Conservation (phyloP, 2,329 filamentous ascomycete species). For the Fusarium chuoi region DNA sequence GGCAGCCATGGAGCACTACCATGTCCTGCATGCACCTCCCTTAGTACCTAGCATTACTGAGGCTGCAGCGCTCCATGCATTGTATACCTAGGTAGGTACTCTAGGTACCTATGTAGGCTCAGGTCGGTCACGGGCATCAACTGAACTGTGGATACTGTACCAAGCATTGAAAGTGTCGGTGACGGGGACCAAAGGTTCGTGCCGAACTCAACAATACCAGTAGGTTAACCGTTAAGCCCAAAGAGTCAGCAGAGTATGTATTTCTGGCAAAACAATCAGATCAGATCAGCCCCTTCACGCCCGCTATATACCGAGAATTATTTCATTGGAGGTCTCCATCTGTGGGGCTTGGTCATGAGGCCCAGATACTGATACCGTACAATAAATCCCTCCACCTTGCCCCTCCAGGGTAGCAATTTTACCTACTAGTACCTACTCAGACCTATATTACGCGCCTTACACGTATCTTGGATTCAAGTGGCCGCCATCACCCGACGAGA, state of each 20-base stretch:
- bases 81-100: too few species aligned
- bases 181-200: slow-evolving; percentile 1
- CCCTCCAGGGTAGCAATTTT: slow-evolving; percentile 16
- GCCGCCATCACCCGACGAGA: slow-evolving; percentile 12
- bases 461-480: not conserved
- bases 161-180: not conserved
- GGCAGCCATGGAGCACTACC: not conserved
- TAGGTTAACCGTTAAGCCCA: not conserved
- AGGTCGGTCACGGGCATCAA: not conserved
- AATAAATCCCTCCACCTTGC: slow-evolving; percentile 19
- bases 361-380: not conserved
- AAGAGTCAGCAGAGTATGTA: not conserved
- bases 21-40: not conserved
- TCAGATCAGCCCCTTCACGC: not conserved
- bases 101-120: too few species aligned
- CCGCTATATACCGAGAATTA: not conserved
- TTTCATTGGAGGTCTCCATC: not conserved
- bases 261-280: not conserved
- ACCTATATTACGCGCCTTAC: not conserved
- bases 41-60: too few species aligned
- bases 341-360: slow-evolving; percentile 15
- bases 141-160: not conserved
- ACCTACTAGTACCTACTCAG: too few species aligned
- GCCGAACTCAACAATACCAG: not conserved
- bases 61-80: too few species aligned